phyloP scores from a whole-genome alignment of 768 basidiomycete species.

The Cystofilobasidium ferigula region DNA sequence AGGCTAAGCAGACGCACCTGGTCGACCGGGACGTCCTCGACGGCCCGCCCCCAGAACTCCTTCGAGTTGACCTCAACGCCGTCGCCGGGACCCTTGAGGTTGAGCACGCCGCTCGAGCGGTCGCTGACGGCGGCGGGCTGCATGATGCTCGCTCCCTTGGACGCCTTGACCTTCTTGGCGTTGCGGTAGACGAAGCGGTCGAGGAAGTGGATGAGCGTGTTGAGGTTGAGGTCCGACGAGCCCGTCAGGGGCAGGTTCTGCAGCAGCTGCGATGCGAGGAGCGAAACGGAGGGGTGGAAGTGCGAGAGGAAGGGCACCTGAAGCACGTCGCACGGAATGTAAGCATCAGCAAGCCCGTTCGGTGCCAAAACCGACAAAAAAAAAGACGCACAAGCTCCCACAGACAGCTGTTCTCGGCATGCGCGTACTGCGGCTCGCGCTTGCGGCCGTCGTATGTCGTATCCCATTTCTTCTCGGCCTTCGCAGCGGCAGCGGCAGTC shows the following conservation, averaged over 20 bases:
- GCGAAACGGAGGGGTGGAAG: conserved; percentile 78
- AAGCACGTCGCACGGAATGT: no score
- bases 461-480: conserved; percentile 21
- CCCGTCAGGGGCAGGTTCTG: conserved; percentile 60
- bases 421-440: conserved; percentile 75
- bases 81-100: conserved; percentile 59
- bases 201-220: conserved; percentile 87
- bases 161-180: conserved; percentile 59
- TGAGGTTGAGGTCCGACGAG: conserved; percentile 75
- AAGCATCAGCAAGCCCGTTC: not conserved
- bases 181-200: conserved; percentile 97
- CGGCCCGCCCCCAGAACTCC: conserved; percentile 57
- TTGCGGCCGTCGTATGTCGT: conserved; percentile 72
- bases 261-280: conserved; percentile 76
- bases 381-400: conserved; percentile 70
- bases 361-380: not conserved
- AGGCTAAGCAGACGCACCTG: conserved; percentile 47
- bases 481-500: no score
- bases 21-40: conserved; percentile 69
- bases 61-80: conserved; percentile 56
- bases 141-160: conserved; percentile 87
- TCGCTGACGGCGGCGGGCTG: conserved; percentile 74
- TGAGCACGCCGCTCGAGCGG: conserved; percentile 44
- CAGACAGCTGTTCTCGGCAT: conserved; percentile 64
- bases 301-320: conserved; percentile 71